A percentile compares a stretch with the other conserved stretches of the same genome.
Conservation (phyloP, 2,329 filamentous ascomycete genomes). For the Sclerotinia subarctica region DNA sequence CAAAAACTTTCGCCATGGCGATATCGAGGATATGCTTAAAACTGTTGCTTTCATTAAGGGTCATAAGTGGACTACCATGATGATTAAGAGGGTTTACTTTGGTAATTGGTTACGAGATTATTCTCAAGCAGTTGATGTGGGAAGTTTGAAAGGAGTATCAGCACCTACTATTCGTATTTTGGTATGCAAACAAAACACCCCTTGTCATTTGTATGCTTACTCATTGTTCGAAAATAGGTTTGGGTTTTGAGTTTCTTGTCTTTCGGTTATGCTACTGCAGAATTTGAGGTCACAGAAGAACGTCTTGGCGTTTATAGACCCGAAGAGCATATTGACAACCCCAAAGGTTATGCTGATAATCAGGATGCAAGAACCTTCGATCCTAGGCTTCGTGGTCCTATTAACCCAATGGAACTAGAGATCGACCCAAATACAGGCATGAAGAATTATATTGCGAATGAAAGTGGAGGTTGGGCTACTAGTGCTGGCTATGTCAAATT, state of each 20-base stretch:
- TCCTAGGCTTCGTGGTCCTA: constrained; percentile 73
- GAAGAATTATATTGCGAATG: constrained; percentile 99
- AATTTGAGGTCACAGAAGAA: constrained; percentile 81
- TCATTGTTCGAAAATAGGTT: constrained; percentile 44
- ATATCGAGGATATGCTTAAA: constrained; percentile 80
- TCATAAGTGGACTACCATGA: constrained; percentile 80
- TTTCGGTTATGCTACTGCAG: constrained; percentile 80
- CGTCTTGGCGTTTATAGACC: constrained; percentile 77
- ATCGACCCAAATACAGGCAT: constrained; percentile 80
- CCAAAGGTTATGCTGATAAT: constrained; percentile 79
- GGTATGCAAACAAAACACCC: constrained; percentile 40
- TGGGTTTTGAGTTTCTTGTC: constrained; percentile 80
- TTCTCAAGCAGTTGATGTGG: constrained; percentile 78
- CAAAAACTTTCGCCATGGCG: constrained; percentile 68
- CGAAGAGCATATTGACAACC: constrained; percentile 73
- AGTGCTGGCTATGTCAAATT: constrained; percentile 80
- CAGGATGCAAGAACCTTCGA: constrained; percentile 81
- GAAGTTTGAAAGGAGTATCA: constrained; percentile 74
- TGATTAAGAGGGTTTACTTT: constrained; percentile 77
- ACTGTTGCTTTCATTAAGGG: constrained; percentile 73
- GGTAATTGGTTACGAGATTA: constrained; percentile 86
- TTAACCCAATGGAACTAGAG: constrained; percentile 67
- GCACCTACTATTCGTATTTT: constrained; percentile 75
- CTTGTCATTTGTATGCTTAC: neutral
- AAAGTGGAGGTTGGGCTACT: constrained; percentile 82